Percentiles rank a stretch among this genome's conserved stretches.
These are phyloP conservation scores for Leccinum cinnamomeum DNA, from an alignment of 1,284 basidiomycete genomes.

Conservation along the genomic window DNA sequence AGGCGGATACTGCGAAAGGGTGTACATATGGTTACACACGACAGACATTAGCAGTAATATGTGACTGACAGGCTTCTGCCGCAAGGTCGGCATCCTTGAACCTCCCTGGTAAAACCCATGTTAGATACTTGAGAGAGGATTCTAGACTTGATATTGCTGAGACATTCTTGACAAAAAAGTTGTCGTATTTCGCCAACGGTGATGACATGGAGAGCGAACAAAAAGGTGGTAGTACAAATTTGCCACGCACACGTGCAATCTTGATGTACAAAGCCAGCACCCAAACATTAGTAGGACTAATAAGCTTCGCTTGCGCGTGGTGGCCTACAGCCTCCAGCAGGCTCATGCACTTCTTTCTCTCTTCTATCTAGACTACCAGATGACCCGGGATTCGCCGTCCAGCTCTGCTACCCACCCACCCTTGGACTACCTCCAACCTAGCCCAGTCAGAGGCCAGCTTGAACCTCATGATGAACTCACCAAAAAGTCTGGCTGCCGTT, in stretches of 20 bases:
- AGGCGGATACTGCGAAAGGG: conserved; percentile 57
- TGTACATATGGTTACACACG: conserved; percentile 18
- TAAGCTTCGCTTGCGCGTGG: conserved; percentile 10
- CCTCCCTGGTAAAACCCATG: conserved; percentile 92
- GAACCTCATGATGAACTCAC: conserved; percentile 58
- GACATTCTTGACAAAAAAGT: conserved; percentile 80
- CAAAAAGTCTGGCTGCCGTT: conserved; percentile 58
- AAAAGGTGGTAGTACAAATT: background rate
- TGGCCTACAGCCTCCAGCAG: background rate
- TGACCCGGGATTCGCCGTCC: conserved; percentile 28
- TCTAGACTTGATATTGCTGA: conserved; percentile 86
- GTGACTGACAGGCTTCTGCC: conserved; percentile 82
- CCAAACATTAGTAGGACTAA: conserved; percentile 21
- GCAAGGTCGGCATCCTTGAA: conserved; percentile 97
- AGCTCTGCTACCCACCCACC: conserved; percentile 31
- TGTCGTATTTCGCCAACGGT: conserved; percentile 67
- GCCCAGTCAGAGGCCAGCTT: conserved; percentile 69
- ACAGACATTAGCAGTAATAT: conserved; percentile 11
- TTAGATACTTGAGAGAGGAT: conserved; percentile 84
- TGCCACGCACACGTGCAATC: conserved; percentile 9
- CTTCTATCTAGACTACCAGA: conserved; percentile 11
- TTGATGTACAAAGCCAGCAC: conserved; percentile 28
- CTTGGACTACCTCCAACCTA: conserved; percentile 56
- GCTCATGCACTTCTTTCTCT: conserved; percentile 2
- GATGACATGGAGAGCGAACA: conserved; percentile 41